These are phyloP conservation scores for Scenedesmus sp. DNA, from an alignment of 163 green algal species.

Conservation along the genomic window DNA sequence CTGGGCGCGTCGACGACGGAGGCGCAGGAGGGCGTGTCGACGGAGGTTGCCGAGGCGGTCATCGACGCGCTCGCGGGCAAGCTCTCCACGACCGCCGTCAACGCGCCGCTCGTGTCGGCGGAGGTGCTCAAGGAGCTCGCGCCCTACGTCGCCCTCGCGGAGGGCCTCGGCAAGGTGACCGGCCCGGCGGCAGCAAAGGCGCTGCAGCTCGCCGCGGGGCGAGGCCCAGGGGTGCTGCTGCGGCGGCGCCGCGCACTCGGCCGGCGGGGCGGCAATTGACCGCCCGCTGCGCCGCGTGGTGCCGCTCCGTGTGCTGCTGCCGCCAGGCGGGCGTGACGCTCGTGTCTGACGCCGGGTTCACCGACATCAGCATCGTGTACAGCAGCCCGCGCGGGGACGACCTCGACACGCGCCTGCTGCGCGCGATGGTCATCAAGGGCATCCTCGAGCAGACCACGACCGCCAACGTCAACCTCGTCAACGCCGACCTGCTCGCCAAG, in stretches of 20 bases:
- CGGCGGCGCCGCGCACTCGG: background rate
- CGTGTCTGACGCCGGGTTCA: conserved; percentile 64
- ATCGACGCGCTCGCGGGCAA: conserved; percentile 85
- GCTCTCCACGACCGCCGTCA: conserved; percentile 90
- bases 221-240: background rate
- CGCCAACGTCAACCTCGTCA: conserved; percentile 68
- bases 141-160: conserved; percentile 67
- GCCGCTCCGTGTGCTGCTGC: background rate
- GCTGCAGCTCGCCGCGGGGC: background rate
- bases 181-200: too few species aligned
- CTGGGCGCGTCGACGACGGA: conserved; percentile 93
- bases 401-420: conserved; percentile 94
- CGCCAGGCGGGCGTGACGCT: conserved; percentile 31
- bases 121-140: conserved; percentile 71
- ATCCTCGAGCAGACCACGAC: conserved; percentile 84
- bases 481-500: conserved; percentile 95
- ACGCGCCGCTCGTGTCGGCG: conserved; percentile 91
- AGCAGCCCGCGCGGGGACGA: conserved; percentile 79
- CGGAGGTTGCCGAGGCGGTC: conserved; percentile 96
- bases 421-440: conserved; percentile 94
- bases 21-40: conserved; percentile 93
- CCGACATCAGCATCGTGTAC: conserved; percentile 91
- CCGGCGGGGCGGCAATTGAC: background rate
- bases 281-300: too few species aligned
- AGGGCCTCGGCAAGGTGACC: conserved; percentile 73